phyloP scores from a whole-genome alignment of 169 alveolate genomes.

The Ichthyophthirius multifiliis region DNA sequence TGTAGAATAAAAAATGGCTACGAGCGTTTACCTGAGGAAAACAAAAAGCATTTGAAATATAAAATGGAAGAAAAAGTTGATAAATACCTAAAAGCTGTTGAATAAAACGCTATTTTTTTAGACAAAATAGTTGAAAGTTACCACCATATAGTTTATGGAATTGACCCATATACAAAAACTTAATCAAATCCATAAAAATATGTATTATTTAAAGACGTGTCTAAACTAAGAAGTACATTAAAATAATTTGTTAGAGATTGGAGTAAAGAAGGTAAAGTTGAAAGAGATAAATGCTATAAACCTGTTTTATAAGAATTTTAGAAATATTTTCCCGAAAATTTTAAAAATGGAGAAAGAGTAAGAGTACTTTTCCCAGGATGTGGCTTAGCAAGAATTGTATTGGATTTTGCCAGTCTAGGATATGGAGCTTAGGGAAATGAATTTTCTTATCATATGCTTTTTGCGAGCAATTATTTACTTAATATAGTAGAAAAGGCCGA shows the following conservation, averaged over 20 bases:
- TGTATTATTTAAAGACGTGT: constrained; percentile 47
- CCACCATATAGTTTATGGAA: constrained; percentile 47
- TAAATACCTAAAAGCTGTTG: constrained; percentile 44
- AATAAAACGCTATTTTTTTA: constrained; percentile 56
- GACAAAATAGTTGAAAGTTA: constrained; percentile 59
- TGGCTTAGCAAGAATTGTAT: constrained; percentile 97
- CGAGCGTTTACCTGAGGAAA: constrained; percentile 32
- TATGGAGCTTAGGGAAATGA: constrained; percentile 98
- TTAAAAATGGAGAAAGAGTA: constrained; percentile 13
- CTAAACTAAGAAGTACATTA: constrained; percentile 89
- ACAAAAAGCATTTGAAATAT: constrained; percentile 32
- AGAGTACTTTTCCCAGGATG: constrained; percentile 54
- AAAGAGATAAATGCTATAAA: constrained; percentile 91
- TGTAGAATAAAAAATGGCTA: constrained; percentile 76
- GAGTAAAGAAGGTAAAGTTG: constrained; percentile 92
- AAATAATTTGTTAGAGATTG: constrained; percentile 96
- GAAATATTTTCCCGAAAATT: constrained; percentile 73
- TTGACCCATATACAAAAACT: constrained; percentile 48
- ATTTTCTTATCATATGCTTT: constrained; percentile 95
- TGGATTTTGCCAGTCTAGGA: constrained; percentile 94
- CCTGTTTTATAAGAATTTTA: constrained; percentile 92
- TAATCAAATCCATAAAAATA: constrained; percentile 15
- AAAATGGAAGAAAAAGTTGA: constrained; percentile 52
- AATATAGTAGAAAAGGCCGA: constrained; percentile 48
- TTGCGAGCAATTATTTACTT: constrained; percentile 72